Evolutionary conservation across 495 filamentous ascomycete species (phyloP).

Genomic region (Penicillium malachiteum): DNA sequence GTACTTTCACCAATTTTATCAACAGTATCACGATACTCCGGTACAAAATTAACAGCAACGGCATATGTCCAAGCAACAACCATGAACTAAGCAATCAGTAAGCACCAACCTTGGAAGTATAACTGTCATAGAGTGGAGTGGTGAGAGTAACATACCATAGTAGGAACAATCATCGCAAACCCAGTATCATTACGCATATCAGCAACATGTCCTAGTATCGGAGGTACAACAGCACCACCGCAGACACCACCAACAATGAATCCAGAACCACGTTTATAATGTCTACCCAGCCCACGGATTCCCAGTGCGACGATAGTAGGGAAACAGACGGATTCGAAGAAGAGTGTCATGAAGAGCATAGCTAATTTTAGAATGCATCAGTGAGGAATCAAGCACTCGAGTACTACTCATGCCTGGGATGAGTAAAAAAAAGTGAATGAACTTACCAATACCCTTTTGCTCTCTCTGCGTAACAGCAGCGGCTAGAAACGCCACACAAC

Average conservation of each 20-base stretch:
- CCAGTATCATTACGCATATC: conserved; percentile 49
- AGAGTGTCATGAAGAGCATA: conserved; percentile 56
- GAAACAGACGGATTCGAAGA: conserved; percentile 63
- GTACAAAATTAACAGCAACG: conserved; percentile 62
- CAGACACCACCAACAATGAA: conserved; percentile 57
- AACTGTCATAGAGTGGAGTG: neutral
- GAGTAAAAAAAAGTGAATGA: neutral
- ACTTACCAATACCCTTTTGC: conserved; percentile 46
- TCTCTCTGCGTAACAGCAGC: conserved; percentile 31
- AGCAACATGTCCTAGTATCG: conserved; percentile 48
- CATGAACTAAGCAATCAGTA: conserved; percentile 35
- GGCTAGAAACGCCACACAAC: conserved; percentile 42
- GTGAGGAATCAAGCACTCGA: neutral
- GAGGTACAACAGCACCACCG: conserved; percentile 56
- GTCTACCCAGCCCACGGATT: conserved; percentile 58
- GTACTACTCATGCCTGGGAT: no score
- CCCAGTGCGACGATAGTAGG: conserved; percentile 63
- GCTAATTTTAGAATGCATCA: conserved; percentile 11
- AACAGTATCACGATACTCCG: conserved; percentile 55
- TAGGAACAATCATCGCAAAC: conserved; percentile 56
- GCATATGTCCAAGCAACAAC: conserved; percentile 59
- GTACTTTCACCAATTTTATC: conserved; percentile 57
- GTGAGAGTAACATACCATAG: conserved; percentile 42
- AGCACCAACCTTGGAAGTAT: no score
- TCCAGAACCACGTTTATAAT: conserved; percentile 58